Base-by-base conservation (phyloP, 257 asterid species). In the Jasminum sambac region DNA sequence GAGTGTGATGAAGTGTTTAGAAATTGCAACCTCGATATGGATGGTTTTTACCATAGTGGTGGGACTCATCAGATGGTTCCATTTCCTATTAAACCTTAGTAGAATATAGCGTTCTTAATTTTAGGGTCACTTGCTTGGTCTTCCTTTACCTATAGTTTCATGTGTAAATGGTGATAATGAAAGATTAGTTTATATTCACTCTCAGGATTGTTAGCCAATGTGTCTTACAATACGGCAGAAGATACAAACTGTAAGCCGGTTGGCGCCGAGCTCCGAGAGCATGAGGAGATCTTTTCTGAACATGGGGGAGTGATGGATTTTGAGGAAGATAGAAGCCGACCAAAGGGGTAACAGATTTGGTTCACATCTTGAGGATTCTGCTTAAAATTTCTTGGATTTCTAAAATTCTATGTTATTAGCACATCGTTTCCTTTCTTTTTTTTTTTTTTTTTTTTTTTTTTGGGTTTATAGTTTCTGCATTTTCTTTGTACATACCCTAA, bases 161-260 rank as follows among this genome's bases (percentile, higher is more conserved):
- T 36, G 36, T 50, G 60, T 44, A 58, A 44, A 23, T 43, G 61
- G 25, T 14, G 21, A 46, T 46, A 13, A n/a, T n/a, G n/a, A 38
- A 68, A 62, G 74, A 42, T 71, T 63, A 78, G 72, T 70, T 42
- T 68, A 72, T 70, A 72, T 84, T 75, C 67, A 19, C 52, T 85
- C 70, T 72, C 81, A 85, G 83, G 88, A 78, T 82, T 83, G 72
- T 87, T 78, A 78, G 89, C 87, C 86, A 90, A 88, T 81, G 87
- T 82, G 87, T 84, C 96, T 91, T 88, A 94, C 92, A 66, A 80
- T 89, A 85, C 89, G 96, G 95, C 97, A 91, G 95, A 95, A 85
- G 95, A 86, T 94, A 84, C 88, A 80, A 84, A 89, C 89, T 88
- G 84, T 91, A 72, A 91, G 97, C 96, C 89, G 99, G 98, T 87